Percentiles rank a stretch among this genome's conserved stretches.
These are phyloP conservation scores for Lactifluus echinatus DNA, from an alignment of 768 basidiomycete genomes.

Conservation along the genomic window DNA sequence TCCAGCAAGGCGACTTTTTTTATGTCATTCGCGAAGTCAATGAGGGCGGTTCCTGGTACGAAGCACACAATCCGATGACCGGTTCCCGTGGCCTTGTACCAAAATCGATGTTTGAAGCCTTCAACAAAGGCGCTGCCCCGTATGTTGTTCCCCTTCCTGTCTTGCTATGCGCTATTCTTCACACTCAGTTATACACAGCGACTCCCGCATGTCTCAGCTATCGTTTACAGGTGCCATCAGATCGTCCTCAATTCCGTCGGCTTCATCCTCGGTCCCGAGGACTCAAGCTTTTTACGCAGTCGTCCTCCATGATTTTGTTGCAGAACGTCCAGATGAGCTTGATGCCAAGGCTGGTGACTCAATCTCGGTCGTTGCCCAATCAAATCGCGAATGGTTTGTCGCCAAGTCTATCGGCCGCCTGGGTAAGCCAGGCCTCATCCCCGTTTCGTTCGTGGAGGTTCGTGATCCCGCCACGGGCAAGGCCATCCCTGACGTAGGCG, in stretches of 20 bases:
- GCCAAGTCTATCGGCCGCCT: constrained; percentile 95
- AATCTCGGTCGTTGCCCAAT: constrained; percentile 96
- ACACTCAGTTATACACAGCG: background rate
- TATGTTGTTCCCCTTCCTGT: constrained; percentile 31
- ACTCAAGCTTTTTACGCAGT: constrained; percentile 83
- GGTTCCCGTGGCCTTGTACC: constrained; percentile 90
- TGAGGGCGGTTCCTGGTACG: constrained; percentile 61
- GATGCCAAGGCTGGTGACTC: constrained; percentile 91
- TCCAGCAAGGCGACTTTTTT: constrained; percentile 95
- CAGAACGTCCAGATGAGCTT: constrained; percentile 95
- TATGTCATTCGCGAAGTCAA: constrained; percentile 79
- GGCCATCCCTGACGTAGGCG: constrained; percentile 63
- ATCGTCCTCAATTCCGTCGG: constrained; percentile 29
- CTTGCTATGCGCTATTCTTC: constrained; percentile 9
- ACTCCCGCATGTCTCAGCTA: constrained; percentile 10
- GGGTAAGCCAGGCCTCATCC: constrained; percentile 93
- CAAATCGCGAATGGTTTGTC: constrained; percentile 99
- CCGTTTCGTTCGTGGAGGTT: constrained; percentile 94
- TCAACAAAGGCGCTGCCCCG: constrained; percentile 63
- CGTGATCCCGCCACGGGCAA: constrained; percentile 85
- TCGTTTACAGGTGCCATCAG: constrained; percentile 19
- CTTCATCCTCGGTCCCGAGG: constrained; percentile 22
- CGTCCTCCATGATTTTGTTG: constrained; percentile 89
- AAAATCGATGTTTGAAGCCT: constrained; percentile 81
- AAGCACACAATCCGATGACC: constrained; percentile 89